Evolutionary conservation across 805 yeast genomes (phyloP).

Genomic region (Kuraishia floccosa): DNA sequence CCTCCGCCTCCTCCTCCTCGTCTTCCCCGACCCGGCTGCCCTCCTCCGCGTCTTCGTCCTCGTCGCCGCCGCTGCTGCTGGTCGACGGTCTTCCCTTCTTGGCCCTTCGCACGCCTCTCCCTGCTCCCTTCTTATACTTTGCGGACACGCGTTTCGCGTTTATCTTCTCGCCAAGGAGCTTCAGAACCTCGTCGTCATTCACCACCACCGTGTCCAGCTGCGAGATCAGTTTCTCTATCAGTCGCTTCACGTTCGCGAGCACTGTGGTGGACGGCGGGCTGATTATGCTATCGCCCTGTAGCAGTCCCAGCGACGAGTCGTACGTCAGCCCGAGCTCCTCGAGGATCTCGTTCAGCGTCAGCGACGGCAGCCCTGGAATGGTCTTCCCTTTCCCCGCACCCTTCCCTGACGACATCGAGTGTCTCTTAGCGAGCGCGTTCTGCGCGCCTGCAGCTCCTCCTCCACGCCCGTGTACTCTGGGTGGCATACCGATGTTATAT

Average conservation of each 20-base stretch:
- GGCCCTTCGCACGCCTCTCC: slow-evolving; percentile 1
- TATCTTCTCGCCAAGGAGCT: slow-evolving; percentile 4
- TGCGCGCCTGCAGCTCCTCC: too few relatives aligned
- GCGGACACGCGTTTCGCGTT: slow-evolving; percentile 5
- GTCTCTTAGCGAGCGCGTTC: too few relatives aligned
- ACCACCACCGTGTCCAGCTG: slow-evolving; percentile 23
- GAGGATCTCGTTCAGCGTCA: slow-evolving; percentile 37
- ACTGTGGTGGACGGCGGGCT: slow-evolving; percentile 19
- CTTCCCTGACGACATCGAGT: too few relatives aligned
- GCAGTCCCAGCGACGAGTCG: slow-evolving; percentile 46
- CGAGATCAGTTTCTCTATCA: slow-evolving; percentile 25
- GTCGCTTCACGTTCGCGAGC: slow-evolving; percentile 14
- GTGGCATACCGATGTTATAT: neutral
- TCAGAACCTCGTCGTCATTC: slow-evolving; percentile 18
- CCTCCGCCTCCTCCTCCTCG: slow-evolving; percentile 1
- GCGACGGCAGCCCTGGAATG: slow-evolving; percentile 20
- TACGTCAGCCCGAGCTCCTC: slow-evolving; percentile 40
- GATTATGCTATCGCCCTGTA: slow-evolving; percentile 46
- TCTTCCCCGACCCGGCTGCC: slow-evolving; percentile 1
- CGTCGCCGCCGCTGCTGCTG: too few relatives aligned
- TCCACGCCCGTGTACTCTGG: neutral
- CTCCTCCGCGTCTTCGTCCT: slow-evolving; percentile 1
- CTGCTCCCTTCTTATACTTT: slow-evolving; percentile 1
- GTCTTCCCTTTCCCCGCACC: slow-evolving; percentile 3
- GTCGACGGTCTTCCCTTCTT: too few relatives aligned